phyloP scores from a whole-genome alignment of 2,329 filamentous ascomycete species.

The Mollisia scopiformis region DNA sequence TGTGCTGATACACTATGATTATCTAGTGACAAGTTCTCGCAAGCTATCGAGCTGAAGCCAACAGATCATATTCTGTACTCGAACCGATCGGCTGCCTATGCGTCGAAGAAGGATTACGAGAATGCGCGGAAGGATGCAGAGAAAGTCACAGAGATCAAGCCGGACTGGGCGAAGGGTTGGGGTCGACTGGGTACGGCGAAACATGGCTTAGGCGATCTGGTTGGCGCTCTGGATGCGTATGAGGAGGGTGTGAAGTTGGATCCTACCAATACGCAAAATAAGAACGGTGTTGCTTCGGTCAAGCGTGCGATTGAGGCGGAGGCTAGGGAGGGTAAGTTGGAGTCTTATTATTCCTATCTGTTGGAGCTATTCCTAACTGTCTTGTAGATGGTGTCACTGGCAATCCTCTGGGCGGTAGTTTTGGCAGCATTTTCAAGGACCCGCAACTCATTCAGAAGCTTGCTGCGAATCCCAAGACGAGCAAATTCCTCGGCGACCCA shows the following conservation, averaged over 20 bases:
- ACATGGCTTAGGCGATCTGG: constrained; percentile 84
- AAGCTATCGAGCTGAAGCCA: constrained; percentile 88
- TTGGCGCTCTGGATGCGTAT: constrained; percentile 86
- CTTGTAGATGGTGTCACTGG: constrained; percentile 46
- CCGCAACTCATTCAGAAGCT: constrained; percentile 89
- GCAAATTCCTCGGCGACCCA: constrained; percentile 75
- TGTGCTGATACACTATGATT: constrained; percentile 22
- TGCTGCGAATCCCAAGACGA: constrained; percentile 92
- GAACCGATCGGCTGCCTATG: constrained; percentile 87
- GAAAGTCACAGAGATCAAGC: constrained; percentile 93
- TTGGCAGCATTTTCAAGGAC: constrained; percentile 95
- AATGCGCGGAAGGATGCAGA: constrained; percentile 86
- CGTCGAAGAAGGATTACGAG: constrained; percentile 87
- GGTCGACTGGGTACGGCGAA: constrained; percentile 89
- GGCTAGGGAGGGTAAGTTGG: constrained; percentile 49
- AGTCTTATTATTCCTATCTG: constrained; percentile 14
- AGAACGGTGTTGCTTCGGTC: constrained; percentile 83
- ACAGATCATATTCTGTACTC: constrained; percentile 97
- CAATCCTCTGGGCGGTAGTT: constrained; percentile 68
- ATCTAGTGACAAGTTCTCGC: constrained; percentile 84
- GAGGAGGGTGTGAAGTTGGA: constrained; percentile 94
- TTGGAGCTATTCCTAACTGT: constrained; percentile 14
- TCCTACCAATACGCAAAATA: constrained; percentile 87
- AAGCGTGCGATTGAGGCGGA: constrained; percentile 86
- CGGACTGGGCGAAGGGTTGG: constrained; percentile 98